Percentiles rank a stretch among this genome's conserved stretches.
These are phyloP conservation scores for Globisporangium nagaii DNA, from an alignment of 352 stramenopile genomes.

Conservation along the genomic window DNA sequence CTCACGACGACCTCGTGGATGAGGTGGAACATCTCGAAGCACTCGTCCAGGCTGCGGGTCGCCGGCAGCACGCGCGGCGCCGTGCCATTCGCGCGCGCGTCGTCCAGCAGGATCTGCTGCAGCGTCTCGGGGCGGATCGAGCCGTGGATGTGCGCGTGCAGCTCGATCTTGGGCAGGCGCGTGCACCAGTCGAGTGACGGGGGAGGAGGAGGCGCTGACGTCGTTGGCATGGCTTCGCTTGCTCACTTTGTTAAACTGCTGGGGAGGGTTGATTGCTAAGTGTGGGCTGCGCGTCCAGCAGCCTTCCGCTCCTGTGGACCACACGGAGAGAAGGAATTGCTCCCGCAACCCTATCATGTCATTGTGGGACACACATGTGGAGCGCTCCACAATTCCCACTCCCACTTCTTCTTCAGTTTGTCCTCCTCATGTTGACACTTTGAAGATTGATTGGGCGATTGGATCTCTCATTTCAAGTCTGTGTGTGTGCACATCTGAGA, in stretches of 20 bases:
- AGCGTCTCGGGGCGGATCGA: conserved; percentile 69
- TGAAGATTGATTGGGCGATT: too few relatives aligned
- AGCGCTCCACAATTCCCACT: conserved; percentile 1
- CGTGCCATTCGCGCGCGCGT: conserved; percentile 21
- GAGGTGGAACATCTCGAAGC: conserved; percentile 85
- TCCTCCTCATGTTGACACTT: too few relatives aligned
- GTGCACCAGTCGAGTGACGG: conserved; percentile 41
- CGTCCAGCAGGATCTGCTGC: conserved; percentile 49
- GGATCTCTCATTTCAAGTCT: too few relatives aligned
- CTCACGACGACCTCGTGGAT: conserved; percentile 83
- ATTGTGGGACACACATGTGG: too few relatives aligned
- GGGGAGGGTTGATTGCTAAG: conserved; percentile 6
- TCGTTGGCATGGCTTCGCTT: not conserved
- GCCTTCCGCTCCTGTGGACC: not conserved
- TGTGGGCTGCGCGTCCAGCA: not conserved
- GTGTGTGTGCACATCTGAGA: not conserved
- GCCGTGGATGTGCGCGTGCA: conserved; percentile 87
- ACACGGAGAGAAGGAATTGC: not conserved
- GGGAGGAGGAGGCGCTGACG: not conserved
- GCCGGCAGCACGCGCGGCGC: conserved; percentile 28
- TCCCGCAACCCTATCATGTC: too few relatives aligned
- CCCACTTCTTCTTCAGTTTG: too few relatives aligned
- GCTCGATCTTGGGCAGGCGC: conserved; percentile 74
- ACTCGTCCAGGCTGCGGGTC: conserved; percentile 69
- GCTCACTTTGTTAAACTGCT: too few relatives aligned